These are phyloP conservation scores for Mortierella sp. DNA, from an alignment of 371 early-diverging fungal species.

Conservation along the genomic window DNA sequence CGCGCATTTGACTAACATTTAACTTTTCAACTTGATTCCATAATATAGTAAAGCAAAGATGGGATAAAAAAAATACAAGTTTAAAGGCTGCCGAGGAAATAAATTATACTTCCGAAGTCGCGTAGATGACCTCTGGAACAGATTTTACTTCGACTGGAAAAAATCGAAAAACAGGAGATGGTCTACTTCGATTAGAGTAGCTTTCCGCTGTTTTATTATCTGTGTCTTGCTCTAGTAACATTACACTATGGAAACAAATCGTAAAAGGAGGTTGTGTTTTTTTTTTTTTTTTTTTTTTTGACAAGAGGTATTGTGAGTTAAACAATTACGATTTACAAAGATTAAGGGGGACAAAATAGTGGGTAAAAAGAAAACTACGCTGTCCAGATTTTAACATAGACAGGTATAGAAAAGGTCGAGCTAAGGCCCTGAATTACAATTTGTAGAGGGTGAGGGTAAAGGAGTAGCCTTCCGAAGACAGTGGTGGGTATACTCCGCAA, in stretches of 20 bases:
- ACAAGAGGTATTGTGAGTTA: not conserved
- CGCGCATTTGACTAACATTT: not conserved
- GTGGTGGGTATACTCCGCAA: no score
- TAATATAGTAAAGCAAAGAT: conserved; percentile 44
- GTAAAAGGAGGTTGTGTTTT: not conserved
- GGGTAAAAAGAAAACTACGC: not conserved
- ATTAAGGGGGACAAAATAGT: not conserved
- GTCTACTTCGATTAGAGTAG: no score
- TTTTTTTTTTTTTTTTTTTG: conserved; percentile 3
- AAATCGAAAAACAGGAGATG: no score
- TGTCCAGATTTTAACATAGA: not conserved
- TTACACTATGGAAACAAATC: conserved; percentile 2
- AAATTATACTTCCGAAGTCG: not conserved
- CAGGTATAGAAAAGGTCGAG: not conserved
- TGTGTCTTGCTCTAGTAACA: no score
- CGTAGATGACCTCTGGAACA: no score
- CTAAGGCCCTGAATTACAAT: no score
- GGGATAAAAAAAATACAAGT: conserved; percentile 24
- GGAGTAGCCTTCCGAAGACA: no score
- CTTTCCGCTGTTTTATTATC: no score
- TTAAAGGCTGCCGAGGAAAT: not conserved
- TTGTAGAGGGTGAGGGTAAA: no score
- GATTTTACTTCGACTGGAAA: no score
- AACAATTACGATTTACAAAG: not conserved
- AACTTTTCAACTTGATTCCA: not conserved